A percentile compares a stretch with the other conserved stretches of the same genome.
Conservation (phyloP, 2,329 filamentous ascomycete species). For the Hymenoscyphus occultus region DNA sequence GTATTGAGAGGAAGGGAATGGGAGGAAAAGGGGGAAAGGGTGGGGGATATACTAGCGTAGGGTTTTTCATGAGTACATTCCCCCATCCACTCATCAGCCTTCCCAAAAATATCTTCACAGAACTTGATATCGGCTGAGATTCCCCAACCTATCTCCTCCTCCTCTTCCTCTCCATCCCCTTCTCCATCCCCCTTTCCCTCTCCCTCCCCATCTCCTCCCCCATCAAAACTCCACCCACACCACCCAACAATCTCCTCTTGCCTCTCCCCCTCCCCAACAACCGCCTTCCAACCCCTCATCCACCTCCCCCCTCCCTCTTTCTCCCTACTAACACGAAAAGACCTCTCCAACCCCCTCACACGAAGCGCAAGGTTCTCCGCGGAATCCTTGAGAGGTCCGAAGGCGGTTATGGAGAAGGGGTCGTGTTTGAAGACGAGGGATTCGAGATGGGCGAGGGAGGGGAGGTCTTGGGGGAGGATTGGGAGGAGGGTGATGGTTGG, state of each 20-base stretch:
- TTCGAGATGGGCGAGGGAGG: conserved; percentile 25
- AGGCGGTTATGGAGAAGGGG: conserved; percentile 18
- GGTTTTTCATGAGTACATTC: conserved; percentile 17
- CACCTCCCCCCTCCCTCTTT: neutral
- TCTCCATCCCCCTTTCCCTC: conserved; percentile 1
- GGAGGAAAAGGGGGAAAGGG: neutral
- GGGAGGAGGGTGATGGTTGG: conserved; percentile 3
- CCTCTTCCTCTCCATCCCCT: neutral
- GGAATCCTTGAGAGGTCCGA: conserved; percentile 11
- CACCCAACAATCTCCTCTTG: neutral
- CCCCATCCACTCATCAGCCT: conserved; percentile 27
- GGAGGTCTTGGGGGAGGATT: conserved; percentile 26
- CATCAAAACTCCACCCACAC: conserved; percentile 17
- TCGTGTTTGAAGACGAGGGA: conserved; percentile 17
- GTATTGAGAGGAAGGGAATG: neutral
- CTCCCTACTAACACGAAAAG: neutral
- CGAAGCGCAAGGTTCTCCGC: conserved; percentile 7
- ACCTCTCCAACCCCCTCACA: neutral
- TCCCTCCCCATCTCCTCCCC: conserved; percentile 8
- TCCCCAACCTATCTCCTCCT: conserved; percentile 17
- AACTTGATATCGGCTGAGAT: conserved; percentile 27
- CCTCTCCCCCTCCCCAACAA: neutral
- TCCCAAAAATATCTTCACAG: conserved; percentile 28
- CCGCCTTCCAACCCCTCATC: neutral
- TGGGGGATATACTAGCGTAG: conserved; percentile 31